Conservation (phyloP, 2,329 filamentous ascomycete species). For the Ceratocystis diversiconidia region DNA sequence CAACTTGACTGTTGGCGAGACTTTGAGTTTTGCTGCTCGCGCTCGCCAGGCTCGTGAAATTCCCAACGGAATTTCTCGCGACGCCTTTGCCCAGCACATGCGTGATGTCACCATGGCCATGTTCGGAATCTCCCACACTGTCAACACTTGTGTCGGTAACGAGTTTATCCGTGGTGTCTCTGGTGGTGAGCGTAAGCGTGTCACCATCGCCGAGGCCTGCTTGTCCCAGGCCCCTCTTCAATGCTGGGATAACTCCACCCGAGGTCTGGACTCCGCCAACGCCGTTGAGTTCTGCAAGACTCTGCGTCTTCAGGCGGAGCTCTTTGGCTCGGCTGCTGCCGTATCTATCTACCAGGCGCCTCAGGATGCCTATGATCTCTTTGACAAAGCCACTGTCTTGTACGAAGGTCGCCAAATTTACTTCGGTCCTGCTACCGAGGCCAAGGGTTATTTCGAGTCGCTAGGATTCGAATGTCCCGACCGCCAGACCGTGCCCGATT, state of each 20-base stretch:
- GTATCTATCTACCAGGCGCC: constrained; percentile 64
- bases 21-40: constrained; percentile 60
- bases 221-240: constrained; percentile 47
- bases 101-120: constrained; percentile 62
- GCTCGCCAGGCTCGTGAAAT: constrained; percentile 50
- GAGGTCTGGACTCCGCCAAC: constrained; percentile 61
- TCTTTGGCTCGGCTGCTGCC: constrained; percentile 49
- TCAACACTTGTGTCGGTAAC: constrained; percentile 60
- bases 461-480: constrained; percentile 54
- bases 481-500: constrained; percentile 56
- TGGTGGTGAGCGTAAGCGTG: constrained; percentile 58
- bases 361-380: constrained; percentile 48
- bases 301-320: constrained; percentile 50
- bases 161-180: constrained; percentile 62
- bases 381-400: constrained; percentile 44
- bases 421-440: constrained; percentile 45
- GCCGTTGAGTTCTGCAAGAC: constrained; percentile 63
- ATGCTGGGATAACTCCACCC: constrained; percentile 58
- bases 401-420: constrained; percentile 50
- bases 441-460: constrained; percentile 50
- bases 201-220: constrained; percentile 47
- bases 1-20: constrained; percentile 62
- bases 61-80: constrained; percentile 41
- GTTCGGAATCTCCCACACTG: constrained; percentile 59
- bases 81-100: constrained; percentile 45